These are phyloP conservation scores for Metschnikowia cubensis DNA, from an alignment of 805 yeast genomes.

Conservation along the genomic window DNA sequence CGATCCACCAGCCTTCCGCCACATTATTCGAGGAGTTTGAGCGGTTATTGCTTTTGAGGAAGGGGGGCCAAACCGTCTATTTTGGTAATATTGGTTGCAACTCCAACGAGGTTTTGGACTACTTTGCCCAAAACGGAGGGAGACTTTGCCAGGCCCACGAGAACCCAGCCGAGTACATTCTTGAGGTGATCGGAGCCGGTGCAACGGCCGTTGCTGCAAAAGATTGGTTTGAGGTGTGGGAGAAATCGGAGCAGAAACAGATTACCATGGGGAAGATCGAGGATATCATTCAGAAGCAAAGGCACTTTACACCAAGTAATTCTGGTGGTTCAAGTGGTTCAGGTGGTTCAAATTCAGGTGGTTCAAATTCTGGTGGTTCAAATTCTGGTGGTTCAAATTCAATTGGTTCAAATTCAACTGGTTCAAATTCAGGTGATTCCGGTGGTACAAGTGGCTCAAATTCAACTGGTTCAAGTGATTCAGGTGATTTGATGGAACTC, in stretches of 20 bases:
- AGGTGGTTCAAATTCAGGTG: too few species aligned
- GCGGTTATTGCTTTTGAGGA: conserved; percentile 49
- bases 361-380: too few species aligned
- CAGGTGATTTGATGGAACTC: too few species aligned
- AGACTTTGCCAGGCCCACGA: conserved; percentile 5
- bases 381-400: too few species aligned
- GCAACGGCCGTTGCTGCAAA: conserved; percentile 8
- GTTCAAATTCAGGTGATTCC: too few species aligned
- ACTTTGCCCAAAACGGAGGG: conserved; percentile 12
- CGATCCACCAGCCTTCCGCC: conserved; percentile 51
- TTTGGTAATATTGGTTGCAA: conserved; percentile 12
- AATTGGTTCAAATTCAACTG: too few species aligned
- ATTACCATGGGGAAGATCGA: conserved; percentile 61
- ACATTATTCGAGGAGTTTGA: conserved; percentile 48
- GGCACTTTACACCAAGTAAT: too few species aligned
- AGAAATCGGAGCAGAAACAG: conserved; percentile 22
- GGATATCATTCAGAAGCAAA: conserved; percentile 3
- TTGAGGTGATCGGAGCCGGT: conserved; percentile 14
- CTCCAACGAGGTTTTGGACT: conserved; percentile 7
- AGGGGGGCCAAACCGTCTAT: conserved; percentile 15
- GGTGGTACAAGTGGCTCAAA: too few species aligned
- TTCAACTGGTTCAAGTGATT: too few species aligned
- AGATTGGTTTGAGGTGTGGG: conserved; percentile 12
- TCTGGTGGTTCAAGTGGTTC: too few species aligned
- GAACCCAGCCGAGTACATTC: conserved; percentile 15